Conservation (phyloP, 768 basidiomycete species). For the Lactarius deliciosus region DNA sequence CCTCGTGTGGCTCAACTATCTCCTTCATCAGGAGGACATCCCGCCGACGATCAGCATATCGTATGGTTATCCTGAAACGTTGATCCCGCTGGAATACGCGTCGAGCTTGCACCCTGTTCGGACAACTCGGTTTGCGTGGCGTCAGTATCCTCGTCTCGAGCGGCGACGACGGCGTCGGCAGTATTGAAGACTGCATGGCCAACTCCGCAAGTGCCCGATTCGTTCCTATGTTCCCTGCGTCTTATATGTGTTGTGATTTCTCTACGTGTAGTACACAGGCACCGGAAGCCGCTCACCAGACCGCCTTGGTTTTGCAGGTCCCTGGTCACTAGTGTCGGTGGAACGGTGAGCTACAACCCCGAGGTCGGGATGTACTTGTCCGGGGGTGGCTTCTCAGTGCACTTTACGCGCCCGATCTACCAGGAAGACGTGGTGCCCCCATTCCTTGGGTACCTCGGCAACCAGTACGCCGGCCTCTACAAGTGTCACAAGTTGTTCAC, state of each 20-base stretch:
- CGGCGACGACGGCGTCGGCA: neutral
- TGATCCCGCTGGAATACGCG: neutral
- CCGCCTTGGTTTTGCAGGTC: no score
- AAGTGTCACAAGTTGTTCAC: neutral
- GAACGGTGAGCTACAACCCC: no score
- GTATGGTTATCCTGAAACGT: neutral
- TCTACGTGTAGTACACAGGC: no score
- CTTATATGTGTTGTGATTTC: no score
- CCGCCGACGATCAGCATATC: neutral
- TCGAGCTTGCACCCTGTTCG: neutral
- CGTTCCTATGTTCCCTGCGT: neutral
- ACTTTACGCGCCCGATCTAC: no score
- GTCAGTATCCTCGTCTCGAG: neutral
- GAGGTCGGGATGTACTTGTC: no score
- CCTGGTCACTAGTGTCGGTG: no score
- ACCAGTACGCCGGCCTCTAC: neutral
- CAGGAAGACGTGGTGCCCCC: neutral
- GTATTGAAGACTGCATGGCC: neutral
- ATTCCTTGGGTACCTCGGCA: neutral
- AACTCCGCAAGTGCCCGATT: neutral
- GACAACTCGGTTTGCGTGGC: neutral
- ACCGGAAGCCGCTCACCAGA: no score
- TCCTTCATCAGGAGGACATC: neutral
- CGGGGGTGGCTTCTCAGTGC: no score
- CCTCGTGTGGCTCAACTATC: neutral